Evolutionary conservation across 208 protist genomes (phyloP), one percentile per base, ranked within the genome.

Genomic region (Perkinsela sp.): DNA sequence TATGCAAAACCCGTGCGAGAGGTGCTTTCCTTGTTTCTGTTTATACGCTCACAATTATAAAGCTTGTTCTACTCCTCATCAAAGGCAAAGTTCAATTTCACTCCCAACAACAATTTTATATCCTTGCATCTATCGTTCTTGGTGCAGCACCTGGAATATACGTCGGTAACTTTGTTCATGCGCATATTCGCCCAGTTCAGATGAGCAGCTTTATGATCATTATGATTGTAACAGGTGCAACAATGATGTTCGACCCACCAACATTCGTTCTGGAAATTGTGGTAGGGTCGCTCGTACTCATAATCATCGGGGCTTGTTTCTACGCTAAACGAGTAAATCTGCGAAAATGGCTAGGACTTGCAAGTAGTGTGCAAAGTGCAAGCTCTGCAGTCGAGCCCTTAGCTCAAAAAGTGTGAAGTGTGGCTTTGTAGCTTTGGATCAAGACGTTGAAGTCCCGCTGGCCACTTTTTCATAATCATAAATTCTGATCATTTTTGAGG

Each of bases 191-290:
- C 22, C 40, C 40, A 57, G 40, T 22, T 57, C 40, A 57, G 22
- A 57, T 57, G 40, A 57, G 22, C 22, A 22, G 40, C 13, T 57
- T 57, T 57, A 57, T 57, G 40, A 6, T 57, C 22, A 57, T 22
- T 6, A 57, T 57, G 40, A 6, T 57, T 22, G 22, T 57, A n/a
- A 22, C 40, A 22, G 40, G 40, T n/a, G 40, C 40, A 57, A 57
- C 40, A 57, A 57, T 57, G 40, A 57, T 57, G 40, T 57, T 57
- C 40, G 40, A 57, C 22, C 40, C 40, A 57, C 40, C 40, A 57
- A 57, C 40, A n/a, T n/a, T 57, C 6, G 40, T 57, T 6, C 40
- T 57, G 40, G 40, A 57, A 57, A 22, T 22, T n/a, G 40, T 57
- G 6, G 22, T 57, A 6, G 13, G 6, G 6, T 6, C 22, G 40